These are phyloP conservation scores for Aspergillus asperescens DNA, from an alignment of 495 filamentous ascomycete genomes.

Conservation along the genomic window DNA sequence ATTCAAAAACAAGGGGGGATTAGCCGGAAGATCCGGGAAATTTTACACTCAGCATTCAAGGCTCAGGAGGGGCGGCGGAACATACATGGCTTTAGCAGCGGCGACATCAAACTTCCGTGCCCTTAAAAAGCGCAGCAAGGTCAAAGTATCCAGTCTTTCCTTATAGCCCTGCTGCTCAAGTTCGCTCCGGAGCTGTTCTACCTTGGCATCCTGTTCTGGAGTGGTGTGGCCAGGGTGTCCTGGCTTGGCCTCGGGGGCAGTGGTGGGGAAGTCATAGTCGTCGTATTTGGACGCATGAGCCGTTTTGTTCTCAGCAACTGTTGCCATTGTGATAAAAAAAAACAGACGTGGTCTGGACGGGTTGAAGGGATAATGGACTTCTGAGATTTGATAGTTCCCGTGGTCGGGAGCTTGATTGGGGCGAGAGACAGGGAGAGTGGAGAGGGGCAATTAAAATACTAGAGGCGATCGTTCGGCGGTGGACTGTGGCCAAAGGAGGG, in stretches of 20 bases:
- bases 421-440: constrained; percentile 1
- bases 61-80: constrained; percentile 4
- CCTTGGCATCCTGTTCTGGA: constrained; percentile 81
- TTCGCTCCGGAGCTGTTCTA: constrained; percentile 74
- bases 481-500: constrained; percentile 3
- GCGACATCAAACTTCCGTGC: constrained; percentile 92
- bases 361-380: constrained; percentile 9
- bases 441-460: constrained; percentile 1
- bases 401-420: not conserved
- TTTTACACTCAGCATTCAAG: not conserved
- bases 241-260: constrained; percentile 56
- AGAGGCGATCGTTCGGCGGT: not conserved
- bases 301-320: constrained; percentile 34
- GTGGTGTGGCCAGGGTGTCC: constrained; percentile 91
- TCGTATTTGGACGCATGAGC: constrained; percentile 85
- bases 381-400: not conserved
- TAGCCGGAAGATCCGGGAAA: constrained; percentile 9
- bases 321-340: constrained; percentile 35
- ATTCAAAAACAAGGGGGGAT: constrained; percentile 1
- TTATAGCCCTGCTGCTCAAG: constrained; percentile 81
- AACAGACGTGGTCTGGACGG: not conserved
- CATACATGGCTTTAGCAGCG: constrained; percentile 79
- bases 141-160: constrained; percentile 84
- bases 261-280: constrained; percentile 88
- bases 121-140: constrained; percentile 83